Base-by-base conservation (phyloP, 1,139 yeast species). In the Ogataea hybrid region DNA sequence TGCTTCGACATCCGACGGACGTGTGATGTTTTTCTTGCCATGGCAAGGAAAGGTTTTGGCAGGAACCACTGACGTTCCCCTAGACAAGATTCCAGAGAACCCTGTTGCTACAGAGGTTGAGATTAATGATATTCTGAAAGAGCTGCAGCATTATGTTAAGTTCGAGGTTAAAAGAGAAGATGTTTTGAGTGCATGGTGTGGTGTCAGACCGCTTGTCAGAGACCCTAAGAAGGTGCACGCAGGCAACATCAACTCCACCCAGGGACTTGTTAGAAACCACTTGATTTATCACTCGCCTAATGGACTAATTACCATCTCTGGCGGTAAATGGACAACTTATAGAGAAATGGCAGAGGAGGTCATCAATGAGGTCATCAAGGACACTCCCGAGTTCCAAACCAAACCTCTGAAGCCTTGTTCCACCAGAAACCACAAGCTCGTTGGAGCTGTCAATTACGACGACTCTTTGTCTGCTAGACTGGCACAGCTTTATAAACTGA, bases 251-350 rank as follows among this genome's bases (percentile, higher is more conserved):
- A 73, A 73, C 39, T 61, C 76, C 25, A 84, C 92, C 38, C 94
- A 87, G 67, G 92, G 89, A 43, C 75, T 90, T 51, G 97, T 90
- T 41, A 82, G 97, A 69, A 85, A 88, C 54, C 97, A 90, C 66
- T 73, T 90, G 61, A 76, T 90, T 47, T 76, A 84, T 56, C 75
- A 79, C 34, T 78, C 95, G 17, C 48, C 53, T 8, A 72, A 84
- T 39, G 94, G 92, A 18, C 75, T 90, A 54, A 73, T 90, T 39
- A 90, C 97, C 37, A 85, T 90, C 56, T 84, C 96, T 22, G 97
- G 97, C 59, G 97, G 97, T 65, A 90, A 90, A 69, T 90, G 97
- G 97, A 90, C 97, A 44, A 90, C 97, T 31, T 90, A 89, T 71
- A 79, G 97, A 70, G 96, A 88, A 70, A 90, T 90, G 97, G 96